phyloP scores from a whole-genome alignment of 129 eudicot species.

The Helianthus annuus region DNA sequence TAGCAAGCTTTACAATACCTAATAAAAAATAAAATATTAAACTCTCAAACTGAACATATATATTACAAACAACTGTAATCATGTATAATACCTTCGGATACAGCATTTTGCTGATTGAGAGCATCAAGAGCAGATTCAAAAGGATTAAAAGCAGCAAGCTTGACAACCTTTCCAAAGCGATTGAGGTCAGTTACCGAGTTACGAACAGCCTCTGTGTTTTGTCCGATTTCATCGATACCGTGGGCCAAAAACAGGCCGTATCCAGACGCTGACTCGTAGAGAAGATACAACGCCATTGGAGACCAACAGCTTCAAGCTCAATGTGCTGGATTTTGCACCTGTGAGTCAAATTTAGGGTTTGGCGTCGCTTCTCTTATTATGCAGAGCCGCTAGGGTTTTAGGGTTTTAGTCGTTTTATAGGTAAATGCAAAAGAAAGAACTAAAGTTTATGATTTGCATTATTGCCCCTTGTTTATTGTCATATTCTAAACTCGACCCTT shows the following conservation, averaged over 20 bases:
- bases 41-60: no score
- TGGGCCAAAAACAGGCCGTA: constrained; percentile 59
- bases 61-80: background rate
- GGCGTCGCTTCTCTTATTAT: constrained; percentile 27
- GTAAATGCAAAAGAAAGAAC: background rate
- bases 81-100: constrained; percentile 73
- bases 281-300: constrained; percentile 56
- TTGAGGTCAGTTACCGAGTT: constrained; percentile 69
- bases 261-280: constrained; percentile 82
- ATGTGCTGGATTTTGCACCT: constrained; percentile 1
- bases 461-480: background rate
- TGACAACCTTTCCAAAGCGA: constrained; percentile 77
- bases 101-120: constrained; percentile 81
- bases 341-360: constrained; percentile 24
- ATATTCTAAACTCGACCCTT: background rate
- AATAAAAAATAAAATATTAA: no score
- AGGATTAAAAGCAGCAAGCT: constrained; percentile 73
- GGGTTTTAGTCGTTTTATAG: constrained; percentile 34
- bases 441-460: background rate
- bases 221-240: constrained; percentile 87
- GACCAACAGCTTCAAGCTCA: constrained; percentile 10
- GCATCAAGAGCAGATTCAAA: constrained; percentile 87
- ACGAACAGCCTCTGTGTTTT: constrained; percentile 83
- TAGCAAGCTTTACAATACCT: background rate
- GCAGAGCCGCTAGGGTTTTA: constrained; percentile 33